Conservation (phyloP, 2,329 filamentous ascomycete species). For the Akanthomyces lecanii region DNA sequence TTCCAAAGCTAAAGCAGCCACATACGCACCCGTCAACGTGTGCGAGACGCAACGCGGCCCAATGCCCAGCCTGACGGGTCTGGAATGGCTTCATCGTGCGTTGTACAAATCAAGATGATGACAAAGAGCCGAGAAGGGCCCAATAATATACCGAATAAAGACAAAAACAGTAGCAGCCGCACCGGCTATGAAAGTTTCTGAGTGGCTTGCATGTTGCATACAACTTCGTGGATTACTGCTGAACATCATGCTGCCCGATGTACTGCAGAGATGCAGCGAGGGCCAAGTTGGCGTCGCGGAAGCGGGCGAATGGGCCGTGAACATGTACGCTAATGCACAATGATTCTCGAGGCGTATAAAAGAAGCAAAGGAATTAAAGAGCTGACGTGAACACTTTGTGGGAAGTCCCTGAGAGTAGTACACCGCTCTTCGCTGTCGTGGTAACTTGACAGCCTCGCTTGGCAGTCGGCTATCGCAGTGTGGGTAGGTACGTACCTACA, state of each 20-base stretch:
- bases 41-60: constrained; percentile 15
- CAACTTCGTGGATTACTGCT: constrained; percentile 20
- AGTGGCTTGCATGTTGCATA: constrained; percentile 31
- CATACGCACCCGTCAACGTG: constrained; percentile 7
- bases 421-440: constrained; percentile 5
- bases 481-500: background rate
- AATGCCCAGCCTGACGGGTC: constrained; percentile 11
- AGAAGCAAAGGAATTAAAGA: background rate
- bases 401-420: background rate
- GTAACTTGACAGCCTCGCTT: background rate
- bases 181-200: constrained; percentile 6
- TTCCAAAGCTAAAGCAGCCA: background rate
- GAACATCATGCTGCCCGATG: constrained; percentile 5
- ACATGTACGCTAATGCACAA: background rate
- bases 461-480: background rate
- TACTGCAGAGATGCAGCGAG: background rate
- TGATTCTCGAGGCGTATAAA: background rate
- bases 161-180: no score
- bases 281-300: background rate
- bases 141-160: no score
- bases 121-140: background rate
- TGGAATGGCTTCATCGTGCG: background rate
- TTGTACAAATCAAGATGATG: background rate
- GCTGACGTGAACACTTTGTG: background rate
- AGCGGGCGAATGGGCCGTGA: background rate